Percentiles rank a stretch among this genome's conserved stretches.
These are phyloP conservation scores for Barnettozyma siamensis DNA, from an alignment of 805 yeast species.

Conservation along the genomic window DNA sequence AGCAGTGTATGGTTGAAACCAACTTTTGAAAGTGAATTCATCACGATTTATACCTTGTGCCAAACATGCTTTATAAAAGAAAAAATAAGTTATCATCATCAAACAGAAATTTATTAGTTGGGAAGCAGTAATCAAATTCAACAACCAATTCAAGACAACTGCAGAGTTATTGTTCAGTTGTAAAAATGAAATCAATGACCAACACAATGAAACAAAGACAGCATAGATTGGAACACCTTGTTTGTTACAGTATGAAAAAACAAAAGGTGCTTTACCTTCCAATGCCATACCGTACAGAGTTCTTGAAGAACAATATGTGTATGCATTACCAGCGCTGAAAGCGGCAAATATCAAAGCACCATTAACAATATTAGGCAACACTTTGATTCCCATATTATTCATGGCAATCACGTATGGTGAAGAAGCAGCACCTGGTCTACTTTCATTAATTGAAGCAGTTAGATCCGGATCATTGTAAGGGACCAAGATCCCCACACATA, in stretches of 20 bases:
- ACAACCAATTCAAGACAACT: constrained; percentile 65
- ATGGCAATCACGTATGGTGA: constrained; percentile 84
- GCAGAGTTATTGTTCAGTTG: constrained; percentile 56
- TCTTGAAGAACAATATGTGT: constrained; percentile 66
- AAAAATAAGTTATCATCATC: constrained; percentile 52
- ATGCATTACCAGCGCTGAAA: constrained; percentile 81
- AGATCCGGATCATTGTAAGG: constrained; percentile 62
- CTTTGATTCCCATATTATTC: constrained; percentile 59
- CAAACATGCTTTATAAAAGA: constrained; percentile 54
- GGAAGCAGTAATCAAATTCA: constrained; percentile 65
- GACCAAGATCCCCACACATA: constrained; percentile 73
- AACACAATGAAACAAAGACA: constrained; percentile 43
- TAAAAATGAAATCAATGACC: constrained; percentile 61
- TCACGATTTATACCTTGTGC: constrained; percentile 46
- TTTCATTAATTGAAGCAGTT: constrained; percentile 48
- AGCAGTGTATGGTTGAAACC: constrained; percentile 57
- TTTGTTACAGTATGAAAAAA: constrained; percentile 55
- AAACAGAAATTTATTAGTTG: constrained; percentile 57
- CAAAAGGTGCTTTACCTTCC: constrained; percentile 66
- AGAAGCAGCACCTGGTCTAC: constrained; percentile 71
- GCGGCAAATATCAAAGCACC: constrained; percentile 70
- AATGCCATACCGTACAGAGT: constrained; percentile 64
- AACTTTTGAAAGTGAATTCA: constrained; percentile 44
- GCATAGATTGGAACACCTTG: constrained; percentile 68
- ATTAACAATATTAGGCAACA: constrained; percentile 73